A percentile compares a stretch with the other conserved stretches of the same genome.
Conservation (phyloP, 306 rosid genomes). For the Prosopis cineraria region DNA sequence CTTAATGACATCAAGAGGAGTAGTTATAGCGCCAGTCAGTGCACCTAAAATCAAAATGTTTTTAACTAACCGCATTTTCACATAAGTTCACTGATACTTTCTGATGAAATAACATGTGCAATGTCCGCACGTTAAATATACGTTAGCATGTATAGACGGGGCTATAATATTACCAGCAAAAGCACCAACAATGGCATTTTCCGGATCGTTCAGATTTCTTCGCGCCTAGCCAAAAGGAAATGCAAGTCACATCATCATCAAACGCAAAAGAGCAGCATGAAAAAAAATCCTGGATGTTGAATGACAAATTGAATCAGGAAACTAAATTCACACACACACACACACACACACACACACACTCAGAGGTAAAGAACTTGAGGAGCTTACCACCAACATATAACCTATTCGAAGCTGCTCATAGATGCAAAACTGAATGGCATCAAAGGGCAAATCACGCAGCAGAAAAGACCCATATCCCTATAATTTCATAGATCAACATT, state of each 20-base stretch:
- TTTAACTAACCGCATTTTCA: conserved; percentile 5
- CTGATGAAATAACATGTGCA: background rate
- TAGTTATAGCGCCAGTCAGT: conserved; percentile 89
- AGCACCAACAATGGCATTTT: conserved; percentile 93
- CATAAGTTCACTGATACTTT: conserved; percentile 11
- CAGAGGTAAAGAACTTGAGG: conserved; percentile 25
- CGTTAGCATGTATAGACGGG: background rate
- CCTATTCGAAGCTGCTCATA: conserved; percentile 95
- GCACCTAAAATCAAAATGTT: conserved; percentile 61
- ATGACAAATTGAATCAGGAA: conserved; percentile 17
- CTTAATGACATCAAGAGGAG: conserved; percentile 96
- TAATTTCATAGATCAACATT: conserved; percentile 31
- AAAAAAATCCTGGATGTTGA: background rate
- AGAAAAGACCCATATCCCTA: conserved; percentile 94
- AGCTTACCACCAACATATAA: conserved; percentile 75
- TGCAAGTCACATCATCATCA: conserved; percentile 30
- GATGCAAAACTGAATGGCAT: conserved; percentile 93
- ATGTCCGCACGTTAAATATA: background rate
- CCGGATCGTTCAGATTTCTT: conserved; percentile 83
- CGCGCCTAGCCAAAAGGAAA: conserved; percentile 60
- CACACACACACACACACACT: conserved; percentile 1
- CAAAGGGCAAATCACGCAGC: conserved; percentile 90
- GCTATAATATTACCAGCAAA: conserved; percentile 71
- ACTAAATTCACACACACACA: background rate
- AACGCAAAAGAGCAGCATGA: conserved; percentile 30